Evolutionary conservation across 2,329 filamentous ascomycete species (phyloP), one percentile per base, ranked within the genome.

Genomic region (Exophiala calicioides): DNA sequence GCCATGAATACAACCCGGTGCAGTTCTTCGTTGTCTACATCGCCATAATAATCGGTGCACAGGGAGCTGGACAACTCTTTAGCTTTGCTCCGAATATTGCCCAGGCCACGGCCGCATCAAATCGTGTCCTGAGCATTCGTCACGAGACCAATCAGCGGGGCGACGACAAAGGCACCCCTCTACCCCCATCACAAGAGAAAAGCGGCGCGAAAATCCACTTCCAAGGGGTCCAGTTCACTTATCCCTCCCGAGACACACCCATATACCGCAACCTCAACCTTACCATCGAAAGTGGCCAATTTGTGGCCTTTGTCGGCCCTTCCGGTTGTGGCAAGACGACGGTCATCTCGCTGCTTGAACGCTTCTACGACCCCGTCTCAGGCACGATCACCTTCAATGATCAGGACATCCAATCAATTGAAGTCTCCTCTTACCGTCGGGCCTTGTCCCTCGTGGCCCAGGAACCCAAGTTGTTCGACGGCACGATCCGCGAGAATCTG

Each of bases 1-100:
- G 65, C 3, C 67, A 69, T 3, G 78, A 85, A 58, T 74, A 72
- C 34, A 57, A 62, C 16, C 59, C 66, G 2, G 50, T 65, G 3
- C 63, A 74, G 15, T 82, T 81, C 59, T 81, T 80, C 58, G 71
- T 78, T 1, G 71, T 79, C 21, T 86, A 84, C 62, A 81, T 85
- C 63, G 79, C 82, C 0, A 74, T 85, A 6, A 77, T 86, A 20
- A 79, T 86, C 53, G 83, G 83, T 1, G 81, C 81, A 5, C 82
- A 89, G 63, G 72, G 75, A 0, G 82, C 84, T 0, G 85, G 83
- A 1, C 78, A 84, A 51, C 80, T 82, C 45, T 80, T 89, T 52
- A 79, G 79, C 31, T 85, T 86, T 55, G 80, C 80, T 0, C 80
- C 82, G 5, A 86, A 65, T 43, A 62, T 71, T 24, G 66, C 67